Evolutionary conservation across 2,329 filamentous ascomycete species (phyloP), one percentile per base, ranked within the genome.

Genomic region (Catunica adiposa): DNA sequence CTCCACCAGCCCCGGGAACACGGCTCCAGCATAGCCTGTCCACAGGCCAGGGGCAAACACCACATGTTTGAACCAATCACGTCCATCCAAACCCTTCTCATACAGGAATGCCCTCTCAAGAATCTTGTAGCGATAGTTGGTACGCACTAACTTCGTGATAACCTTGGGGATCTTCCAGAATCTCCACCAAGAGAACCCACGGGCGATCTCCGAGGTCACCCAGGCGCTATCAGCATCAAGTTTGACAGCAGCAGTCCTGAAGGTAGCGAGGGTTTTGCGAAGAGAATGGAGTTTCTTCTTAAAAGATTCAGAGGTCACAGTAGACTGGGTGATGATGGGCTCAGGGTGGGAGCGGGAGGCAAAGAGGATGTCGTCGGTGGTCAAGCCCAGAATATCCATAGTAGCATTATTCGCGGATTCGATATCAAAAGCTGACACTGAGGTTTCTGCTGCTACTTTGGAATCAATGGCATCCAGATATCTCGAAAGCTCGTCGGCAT

Each of bases 51-150:
- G 89, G 1, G 89, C 89, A 68, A 94, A 96, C 1, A 96, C 84
- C 1, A 95, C 84, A 64, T 96, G 90, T 71, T 96, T 96, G 72
- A 90, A 97, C 89, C 89, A 96, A 23, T 73, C 72, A 58, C 90
- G 73, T 1, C 80, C 80, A 65, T 95, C 89, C 20, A 97, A 69
- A 0, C 90, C 90, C 2, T 76, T 73, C 3, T 79, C 69, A 63
- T 87, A 84, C 60, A 96, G 63, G 67, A 96, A 95, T 53, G 82
- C 74, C 15, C 89, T 75, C 67, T 97, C 90, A 0, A 97, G 70
- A 7, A 74, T 72, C 74, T 95, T 94, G 73, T 94, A 94, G 66
- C 85, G 84, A 31, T 73, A 74, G 67, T 97, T 97, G 47, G 83
- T 77, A 9, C 68, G 72, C 26, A 79, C 75, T 54, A 94, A 78